Evolutionary conservation across 768 basidiomycete genomes (phyloP).

Genomic region (Cystoderma amianthinum): DNA sequence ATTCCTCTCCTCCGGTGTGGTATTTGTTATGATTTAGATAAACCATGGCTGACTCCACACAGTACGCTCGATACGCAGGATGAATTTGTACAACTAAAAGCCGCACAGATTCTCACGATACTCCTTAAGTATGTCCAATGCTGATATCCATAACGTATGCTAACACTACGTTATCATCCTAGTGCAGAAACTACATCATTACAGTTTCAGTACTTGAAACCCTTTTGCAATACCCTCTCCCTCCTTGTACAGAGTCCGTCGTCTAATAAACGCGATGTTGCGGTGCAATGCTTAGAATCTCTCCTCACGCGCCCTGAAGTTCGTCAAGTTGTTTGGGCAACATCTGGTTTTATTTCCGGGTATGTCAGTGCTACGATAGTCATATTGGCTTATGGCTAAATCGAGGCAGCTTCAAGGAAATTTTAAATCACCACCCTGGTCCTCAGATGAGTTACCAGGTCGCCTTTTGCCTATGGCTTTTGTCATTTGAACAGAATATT

Average conservation of each 20-base stretch:
- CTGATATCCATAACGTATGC: constrained; percentile 3
- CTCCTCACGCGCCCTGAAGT: constrained; percentile 77
- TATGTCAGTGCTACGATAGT: constrained; percentile 18
- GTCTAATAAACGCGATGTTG: constrained; percentile 75
- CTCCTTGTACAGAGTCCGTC: constrained; percentile 53
- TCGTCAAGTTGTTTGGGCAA: constrained; percentile 75
- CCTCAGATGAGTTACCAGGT: constrained; percentile 97
- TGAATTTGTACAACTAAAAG: constrained; percentile 92
- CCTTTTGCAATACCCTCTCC: constrained; percentile 56
- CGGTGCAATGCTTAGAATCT: constrained; percentile 86
- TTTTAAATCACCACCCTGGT: constrained; percentile 70
- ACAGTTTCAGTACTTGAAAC: constrained; percentile 44
- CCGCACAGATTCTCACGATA: constrained; percentile 81
- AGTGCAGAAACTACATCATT: constrained; percentile 47
- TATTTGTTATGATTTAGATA: not conserved
- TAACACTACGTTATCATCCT: constrained; percentile 8
- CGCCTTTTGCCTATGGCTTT: constrained; percentile 86
- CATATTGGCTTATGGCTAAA: not conserved
- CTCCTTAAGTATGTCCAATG: constrained; percentile 53
- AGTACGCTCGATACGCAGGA: constrained; percentile 83
- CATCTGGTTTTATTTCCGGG: constrained; percentile 64
- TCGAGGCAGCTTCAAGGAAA: constrained; percentile 66
- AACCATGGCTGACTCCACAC: not conserved
- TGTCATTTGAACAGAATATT: constrained; percentile 84
- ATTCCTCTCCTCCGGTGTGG: constrained; percentile 66